Percentiles rank a stretch among this genome's conserved stretches.
Conservation (phyloP, 805 yeast species). For the Candida ulmi region DNA sequence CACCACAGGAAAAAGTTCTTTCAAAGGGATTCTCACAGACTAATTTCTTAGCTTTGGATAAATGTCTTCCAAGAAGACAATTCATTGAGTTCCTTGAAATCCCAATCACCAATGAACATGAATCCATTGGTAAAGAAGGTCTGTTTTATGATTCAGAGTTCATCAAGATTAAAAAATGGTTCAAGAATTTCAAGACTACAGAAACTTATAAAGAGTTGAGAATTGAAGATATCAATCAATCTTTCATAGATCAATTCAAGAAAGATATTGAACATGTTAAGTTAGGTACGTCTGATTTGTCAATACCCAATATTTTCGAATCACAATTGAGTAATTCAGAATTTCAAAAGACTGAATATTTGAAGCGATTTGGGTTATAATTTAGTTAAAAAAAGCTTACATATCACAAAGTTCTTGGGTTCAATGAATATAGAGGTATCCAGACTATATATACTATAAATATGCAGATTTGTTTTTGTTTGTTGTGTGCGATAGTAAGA, state of each 20-base stretch:
- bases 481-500: too few species aligned
- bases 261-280: slow-evolving; percentile 11
- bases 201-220: slow-evolving; percentile 10
- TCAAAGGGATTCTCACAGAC: slow-evolving; percentile 27
- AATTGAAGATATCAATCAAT: slow-evolving; percentile 7
- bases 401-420: background rate
- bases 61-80: slow-evolving; percentile 62
- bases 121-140: background rate
- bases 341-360: background rate
- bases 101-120: slow-evolving; percentile 24
- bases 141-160: slow-evolving; percentile 18
- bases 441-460: too few species aligned
- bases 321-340: slow-evolving; percentile 9
- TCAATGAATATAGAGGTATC: too few species aligned
- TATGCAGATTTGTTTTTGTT: too few species aligned
- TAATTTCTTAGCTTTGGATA: slow-evolving; percentile 74
- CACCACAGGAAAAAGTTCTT: background rate
- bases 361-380: background rate
- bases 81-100: slow-evolving; percentile 51
- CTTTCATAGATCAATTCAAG: slow-evolving; percentile 11
- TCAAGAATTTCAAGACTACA: slow-evolving; percentile 7
- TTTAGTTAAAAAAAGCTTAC: background rate
- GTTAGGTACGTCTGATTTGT: slow-evolving; percentile 2
- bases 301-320: slow-evolving; percentile 10
- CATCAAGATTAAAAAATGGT: slow-evolving; percentile 17